phyloP scores from a whole-genome alignment of 768 basidiomycete genomes.

The Trichaptum fuscoviolaceum region DNA sequence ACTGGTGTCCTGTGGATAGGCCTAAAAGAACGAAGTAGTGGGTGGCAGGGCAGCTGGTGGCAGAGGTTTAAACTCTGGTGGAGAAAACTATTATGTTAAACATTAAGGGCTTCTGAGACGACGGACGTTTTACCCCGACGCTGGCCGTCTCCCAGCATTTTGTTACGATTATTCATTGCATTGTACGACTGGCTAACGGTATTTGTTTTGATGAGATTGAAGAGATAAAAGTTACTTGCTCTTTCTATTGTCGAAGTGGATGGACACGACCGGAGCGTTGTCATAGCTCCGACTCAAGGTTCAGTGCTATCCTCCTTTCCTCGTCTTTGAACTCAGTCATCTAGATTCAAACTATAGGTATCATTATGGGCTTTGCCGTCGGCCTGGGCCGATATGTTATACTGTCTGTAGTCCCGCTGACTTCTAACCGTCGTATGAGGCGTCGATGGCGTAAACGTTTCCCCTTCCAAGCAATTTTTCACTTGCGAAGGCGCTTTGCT shows the following conservation, averaged over 20 bases:
- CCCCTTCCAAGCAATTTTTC: neutral
- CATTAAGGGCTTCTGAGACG: conserved; percentile 6
- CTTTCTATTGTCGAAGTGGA: neutral
- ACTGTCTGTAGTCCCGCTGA: neutral
- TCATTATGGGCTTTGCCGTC: neutral
- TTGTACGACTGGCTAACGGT: neutral
- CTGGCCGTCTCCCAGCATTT: neutral
- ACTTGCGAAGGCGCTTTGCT: neutral
- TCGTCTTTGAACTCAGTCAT: neutral
- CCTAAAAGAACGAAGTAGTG: conserved; percentile 48
- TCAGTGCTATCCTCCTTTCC: neutral
- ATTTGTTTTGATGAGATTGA: neutral
- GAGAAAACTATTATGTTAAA: conserved; percentile 69
- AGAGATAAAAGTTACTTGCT: neutral
- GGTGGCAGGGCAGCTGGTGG: conserved; percentile 80
- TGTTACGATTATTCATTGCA: neutral
- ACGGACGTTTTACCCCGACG: neutral
- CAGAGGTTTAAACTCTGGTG: conserved; percentile 75
- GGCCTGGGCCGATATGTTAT: neutral
- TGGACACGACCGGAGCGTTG: neutral
- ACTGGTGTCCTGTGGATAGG: conserved; percentile 86
- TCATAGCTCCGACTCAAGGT: neutral
- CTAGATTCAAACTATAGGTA: neutral
- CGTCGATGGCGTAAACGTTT: neutral
- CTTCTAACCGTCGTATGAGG: neutral